Conservation (phyloP, 1,139 yeast species). For the Williopsis jadinii region DNA sequence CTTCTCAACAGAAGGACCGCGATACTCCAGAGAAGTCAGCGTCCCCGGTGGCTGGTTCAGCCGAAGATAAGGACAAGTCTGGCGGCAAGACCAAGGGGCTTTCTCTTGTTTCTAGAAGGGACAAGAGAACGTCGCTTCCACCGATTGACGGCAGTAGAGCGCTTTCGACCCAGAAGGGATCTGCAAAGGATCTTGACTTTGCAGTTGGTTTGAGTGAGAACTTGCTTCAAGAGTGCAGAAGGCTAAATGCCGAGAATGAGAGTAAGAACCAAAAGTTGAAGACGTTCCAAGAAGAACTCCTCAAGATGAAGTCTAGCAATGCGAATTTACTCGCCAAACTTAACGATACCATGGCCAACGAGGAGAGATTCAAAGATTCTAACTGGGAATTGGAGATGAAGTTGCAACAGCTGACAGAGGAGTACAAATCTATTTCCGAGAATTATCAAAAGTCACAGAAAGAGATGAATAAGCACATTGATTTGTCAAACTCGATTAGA, state of each 20-base stretch:
- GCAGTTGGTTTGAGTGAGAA: conserved; percentile 81
- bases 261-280: conserved; percentile 28
- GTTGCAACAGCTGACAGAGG: conserved; percentile 44
- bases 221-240: conserved; percentile 69
- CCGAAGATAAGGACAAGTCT: neutral
- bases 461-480: conserved; percentile 25
- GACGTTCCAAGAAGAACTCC: conserved; percentile 36
- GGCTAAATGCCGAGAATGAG: conserved; percentile 64
- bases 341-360: conserved; percentile 28
- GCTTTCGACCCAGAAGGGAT: conserved; percentile 19
- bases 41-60: neutral
- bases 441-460: conserved; percentile 31
- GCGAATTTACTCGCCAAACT: conserved; percentile 28
- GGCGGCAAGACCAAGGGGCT: conserved; percentile 21
- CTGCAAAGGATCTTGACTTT: conserved; percentile 61
- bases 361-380: conserved; percentile 53
- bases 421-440: conserved; percentile 26
- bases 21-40: conserved; percentile 6
- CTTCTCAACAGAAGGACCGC: conserved; percentile 3
- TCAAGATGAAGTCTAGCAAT: conserved; percentile 31
- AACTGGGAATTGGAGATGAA: conserved; percentile 75
- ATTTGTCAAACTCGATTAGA: conserved; percentile 27
- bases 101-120: conserved; percentile 23
- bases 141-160: conserved; percentile 22
- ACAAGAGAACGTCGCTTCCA: conserved; percentile 26